These are phyloP conservation scores for Huntiella abstrusa DNA, from an alignment of 2,329 filamentous ascomycete species.

Conservation along the genomic window DNA sequence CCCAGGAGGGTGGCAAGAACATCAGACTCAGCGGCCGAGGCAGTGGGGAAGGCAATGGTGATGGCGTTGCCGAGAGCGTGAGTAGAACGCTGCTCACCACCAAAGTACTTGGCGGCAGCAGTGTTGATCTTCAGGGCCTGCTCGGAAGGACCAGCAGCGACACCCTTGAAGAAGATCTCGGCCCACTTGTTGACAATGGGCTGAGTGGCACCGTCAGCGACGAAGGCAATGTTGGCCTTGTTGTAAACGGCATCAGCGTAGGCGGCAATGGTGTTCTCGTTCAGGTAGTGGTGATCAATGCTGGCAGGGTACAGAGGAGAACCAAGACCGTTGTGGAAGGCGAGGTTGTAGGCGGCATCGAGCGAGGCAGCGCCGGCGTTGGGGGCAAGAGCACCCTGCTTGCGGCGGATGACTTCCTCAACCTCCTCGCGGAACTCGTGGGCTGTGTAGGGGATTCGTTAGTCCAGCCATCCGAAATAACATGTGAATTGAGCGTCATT, in stretches of 20 bases:
- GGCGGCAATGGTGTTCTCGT: constrained; percentile 51
- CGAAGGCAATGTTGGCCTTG: constrained; percentile 78
- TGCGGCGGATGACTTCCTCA: constrained; percentile 52
- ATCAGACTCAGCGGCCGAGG: constrained; percentile 75
- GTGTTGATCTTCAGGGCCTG: constrained; percentile 27
- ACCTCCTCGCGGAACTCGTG: constrained; percentile 86
- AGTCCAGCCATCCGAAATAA: constrained; percentile 9
- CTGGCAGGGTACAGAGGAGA: constrained; percentile 54
- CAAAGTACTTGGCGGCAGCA: constrained; percentile 66
- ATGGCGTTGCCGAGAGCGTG: constrained; percentile 62
- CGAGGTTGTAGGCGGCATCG: constrained; percentile 68
- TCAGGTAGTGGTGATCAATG: constrained; percentile 60
- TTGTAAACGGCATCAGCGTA: constrained; percentile 67
- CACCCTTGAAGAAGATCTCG: constrained; percentile 70
- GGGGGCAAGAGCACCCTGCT: constrained; percentile 54
- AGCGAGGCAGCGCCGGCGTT: constrained; percentile 50
- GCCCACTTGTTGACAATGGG: constrained; percentile 73
- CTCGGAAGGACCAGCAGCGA: constrained; percentile 34
- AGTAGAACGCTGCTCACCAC: constrained; percentile 80
- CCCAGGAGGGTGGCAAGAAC: constrained; percentile 81
- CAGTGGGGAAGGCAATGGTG: constrained; percentile 69
- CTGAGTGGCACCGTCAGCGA: constrained; percentile 71
- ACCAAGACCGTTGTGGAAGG: constrained; percentile 88
- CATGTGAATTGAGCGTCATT: background rate
- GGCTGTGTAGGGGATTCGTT: constrained; percentile 29